Conservation (phyloP, 2,329 filamentous ascomycete species). For the Penicillium sp. region DNA sequence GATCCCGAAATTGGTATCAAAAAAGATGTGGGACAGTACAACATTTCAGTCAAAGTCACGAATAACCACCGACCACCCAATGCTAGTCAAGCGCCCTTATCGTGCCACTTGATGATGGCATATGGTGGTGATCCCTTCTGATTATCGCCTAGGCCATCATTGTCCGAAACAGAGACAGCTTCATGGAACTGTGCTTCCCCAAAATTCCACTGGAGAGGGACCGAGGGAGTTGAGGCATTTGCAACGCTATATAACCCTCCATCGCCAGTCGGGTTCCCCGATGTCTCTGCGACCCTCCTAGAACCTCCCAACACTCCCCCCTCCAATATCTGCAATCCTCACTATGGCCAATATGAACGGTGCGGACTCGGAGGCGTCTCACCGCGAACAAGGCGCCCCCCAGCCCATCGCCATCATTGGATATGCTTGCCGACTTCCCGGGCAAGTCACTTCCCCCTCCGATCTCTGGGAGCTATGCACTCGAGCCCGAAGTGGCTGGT, state of each 20-base stretch:
- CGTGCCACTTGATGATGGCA: neutral
- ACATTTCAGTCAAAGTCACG: conserved; percentile 1
- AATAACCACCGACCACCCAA: conserved; percentile 13
- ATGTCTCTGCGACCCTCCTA: neutral
- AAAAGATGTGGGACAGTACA: conserved; percentile 3
- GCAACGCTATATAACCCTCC: conserved; percentile 4
- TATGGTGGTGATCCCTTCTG: neutral
- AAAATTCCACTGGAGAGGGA: neutral
- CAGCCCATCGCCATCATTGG: conserved; percentile 29
- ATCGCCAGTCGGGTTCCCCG: neutral
- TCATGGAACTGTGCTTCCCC: neutral
- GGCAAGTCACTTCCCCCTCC: conserved; percentile 22
- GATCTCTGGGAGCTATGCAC: conserved; percentile 28
- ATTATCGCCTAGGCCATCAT: neutral
- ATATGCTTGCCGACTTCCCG: conserved; percentile 27
- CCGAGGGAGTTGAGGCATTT: neutral
- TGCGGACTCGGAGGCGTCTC: conserved; percentile 4
- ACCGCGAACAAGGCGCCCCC: conserved; percentile 2
- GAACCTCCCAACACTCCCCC: neutral
- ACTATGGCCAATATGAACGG: conserved; percentile 12
- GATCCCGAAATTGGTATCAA: neutral
- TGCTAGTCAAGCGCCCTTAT: conserved; percentile 1
- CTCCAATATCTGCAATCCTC: neutral
- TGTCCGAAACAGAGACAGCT: conserved; percentile 1
- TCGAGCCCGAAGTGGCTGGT: conserved; percentile 24